Conservation (phyloP, 2,329 filamentous ascomycete genomes). For the Plenodomus tracheiphilus region DNA sequence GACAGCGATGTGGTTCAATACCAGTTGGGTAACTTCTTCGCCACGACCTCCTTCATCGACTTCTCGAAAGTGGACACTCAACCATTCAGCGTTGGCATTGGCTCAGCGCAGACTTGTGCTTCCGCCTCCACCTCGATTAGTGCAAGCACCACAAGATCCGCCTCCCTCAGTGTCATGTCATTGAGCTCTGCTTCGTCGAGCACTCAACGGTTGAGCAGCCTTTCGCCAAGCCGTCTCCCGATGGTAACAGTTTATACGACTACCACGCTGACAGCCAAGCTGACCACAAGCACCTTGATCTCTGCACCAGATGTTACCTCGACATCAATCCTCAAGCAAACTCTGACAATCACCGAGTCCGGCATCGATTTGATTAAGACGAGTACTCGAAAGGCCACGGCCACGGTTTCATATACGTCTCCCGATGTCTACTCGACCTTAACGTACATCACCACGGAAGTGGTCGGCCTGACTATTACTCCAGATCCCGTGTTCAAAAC, state of each 20-base stretch:
- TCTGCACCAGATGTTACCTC: conserved; percentile 27
- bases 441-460: conserved; percentile 28
- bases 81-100: conserved; percentile 43
- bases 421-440: conserved; percentile 27
- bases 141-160: neutral
- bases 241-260: conserved; percentile 21
- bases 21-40: conserved; percentile 48
- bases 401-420: conserved; percentile 30
- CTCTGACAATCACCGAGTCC: conserved; percentile 12
- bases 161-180: neutral
- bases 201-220: no score
- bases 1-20: conserved; percentile 44
- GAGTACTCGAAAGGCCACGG: conserved; percentile 21
- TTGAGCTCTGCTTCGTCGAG: neutral
- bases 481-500: conserved; percentile 17
- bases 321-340: conserved; percentile 19
- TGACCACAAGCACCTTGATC: conserved; percentile 18
- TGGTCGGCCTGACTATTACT: conserved; percentile 22
- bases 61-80: conserved; percentile 44
- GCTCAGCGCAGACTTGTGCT: conserved; percentile 30
- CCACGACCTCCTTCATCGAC: conserved; percentile 48
- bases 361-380: conserved; percentile 16
- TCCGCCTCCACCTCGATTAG: conserved; percentile 21
- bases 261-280: conserved; percentile 17
- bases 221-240: conserved; percentile 6